Evolutionary conservation across 1,284 basidiomycete species (phyloP).

Genomic region (Sphaerobolus stellatus): DNA sequence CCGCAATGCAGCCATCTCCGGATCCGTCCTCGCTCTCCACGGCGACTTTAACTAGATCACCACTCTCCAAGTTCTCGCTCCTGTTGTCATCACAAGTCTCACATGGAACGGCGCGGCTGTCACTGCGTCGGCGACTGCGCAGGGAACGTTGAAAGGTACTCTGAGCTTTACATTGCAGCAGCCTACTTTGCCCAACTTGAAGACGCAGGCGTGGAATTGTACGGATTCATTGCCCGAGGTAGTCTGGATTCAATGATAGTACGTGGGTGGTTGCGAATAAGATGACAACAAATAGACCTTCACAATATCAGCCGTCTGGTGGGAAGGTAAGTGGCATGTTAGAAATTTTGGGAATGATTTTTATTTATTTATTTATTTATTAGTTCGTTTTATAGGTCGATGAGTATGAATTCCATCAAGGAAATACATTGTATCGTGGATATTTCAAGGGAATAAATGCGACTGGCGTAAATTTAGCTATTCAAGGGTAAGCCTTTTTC

Average conservation of each 20-base stretch:
- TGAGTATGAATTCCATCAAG: constrained; percentile 35
- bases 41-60: constrained; percentile 49
- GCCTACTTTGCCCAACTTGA: constrained; percentile 33
- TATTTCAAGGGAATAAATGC: constrained; percentile 42
- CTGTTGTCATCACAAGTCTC: constrained; percentile 46
- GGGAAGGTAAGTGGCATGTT: too few relatives aligned
- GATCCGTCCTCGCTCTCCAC: constrained; percentile 37
- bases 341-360: too few relatives aligned
- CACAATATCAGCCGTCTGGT: constrained; percentile 34
- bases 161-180: constrained; percentile 27
- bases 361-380: too few relatives aligned
- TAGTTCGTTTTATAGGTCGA: constrained; percentile 41
- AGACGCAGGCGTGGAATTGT: constrained; percentile 39
- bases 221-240: constrained; percentile 46
- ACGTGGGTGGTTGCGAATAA: constrained; percentile 44
- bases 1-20: constrained; percentile 43
- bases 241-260: constrained; percentile 36
- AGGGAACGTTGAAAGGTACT: constrained; percentile 30
- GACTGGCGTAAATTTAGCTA: constrained; percentile 40
- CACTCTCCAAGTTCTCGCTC: constrained; percentile 53
- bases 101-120: constrained; percentile 62
- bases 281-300: constrained; percentile 42
- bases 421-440: constrained; percentile 41
- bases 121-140: neutral
- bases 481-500: constrained; percentile 39